Conservation (phyloP, 2,329 filamentous ascomycete genomes). For the Pseudogymnoascus pannorum region DNA sequence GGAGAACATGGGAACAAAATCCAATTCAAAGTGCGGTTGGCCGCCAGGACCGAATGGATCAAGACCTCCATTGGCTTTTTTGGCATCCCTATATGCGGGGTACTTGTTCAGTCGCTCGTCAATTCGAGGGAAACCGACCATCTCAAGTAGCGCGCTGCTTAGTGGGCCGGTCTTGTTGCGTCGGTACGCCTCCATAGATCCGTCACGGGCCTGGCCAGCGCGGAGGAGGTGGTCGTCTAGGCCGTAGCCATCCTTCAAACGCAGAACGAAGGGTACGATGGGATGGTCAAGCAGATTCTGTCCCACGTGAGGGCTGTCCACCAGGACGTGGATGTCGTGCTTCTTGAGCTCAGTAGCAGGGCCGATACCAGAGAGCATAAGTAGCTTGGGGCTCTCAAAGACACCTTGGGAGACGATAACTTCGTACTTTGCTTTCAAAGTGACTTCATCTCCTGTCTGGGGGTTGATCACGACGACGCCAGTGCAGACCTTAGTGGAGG, state of each 20-base stretch:
- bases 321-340: constrained; percentile 21
- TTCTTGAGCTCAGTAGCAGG: constrained; percentile 27
- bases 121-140: constrained; percentile 51
- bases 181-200: constrained; percentile 33
- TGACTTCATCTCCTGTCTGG: constrained; percentile 33
- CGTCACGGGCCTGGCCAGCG: constrained; percentile 30
- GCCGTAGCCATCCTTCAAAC: constrained; percentile 35
- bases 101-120: constrained; percentile 45
- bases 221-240: constrained; percentile 34
- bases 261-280: constrained; percentile 34
- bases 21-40: constrained; percentile 55
- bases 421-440: constrained; percentile 39
- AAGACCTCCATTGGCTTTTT: constrained; percentile 32
- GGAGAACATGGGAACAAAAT: constrained; percentile 53
- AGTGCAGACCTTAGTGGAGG: constrained; percentile 26
- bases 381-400: constrained; percentile 8
- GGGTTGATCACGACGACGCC: constrained; percentile 40
- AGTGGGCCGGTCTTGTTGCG: constrained; percentile 35
- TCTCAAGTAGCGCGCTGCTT: constrained; percentile 37
- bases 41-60: constrained; percentile 50
- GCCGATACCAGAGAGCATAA: constrained; percentile 12
- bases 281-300: constrained; percentile 33
- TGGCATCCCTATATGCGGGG: constrained; percentile 39
- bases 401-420: constrained; percentile 20
- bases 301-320: constrained; percentile 26